A percentile compares a stretch with the other conserved stretches of the same genome.
phyloP scores from a whole-genome alignment of 1,139 yeast species.

The Candida albicans region DNA sequence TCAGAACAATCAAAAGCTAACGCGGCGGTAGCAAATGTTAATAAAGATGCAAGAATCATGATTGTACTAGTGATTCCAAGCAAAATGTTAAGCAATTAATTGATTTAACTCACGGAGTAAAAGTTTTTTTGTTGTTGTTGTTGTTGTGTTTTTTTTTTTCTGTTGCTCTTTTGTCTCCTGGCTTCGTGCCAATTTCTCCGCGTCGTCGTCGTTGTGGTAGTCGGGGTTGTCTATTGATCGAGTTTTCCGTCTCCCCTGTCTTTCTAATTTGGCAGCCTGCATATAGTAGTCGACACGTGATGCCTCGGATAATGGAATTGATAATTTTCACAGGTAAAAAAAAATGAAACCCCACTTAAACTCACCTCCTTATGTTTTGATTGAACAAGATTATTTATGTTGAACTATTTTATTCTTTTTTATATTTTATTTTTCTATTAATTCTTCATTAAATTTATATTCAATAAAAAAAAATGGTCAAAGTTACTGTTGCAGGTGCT shows the following conservation, averaged over 20 bases:
- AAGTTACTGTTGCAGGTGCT: slow-evolving; percentile 76
- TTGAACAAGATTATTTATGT: no score
- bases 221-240: no score
- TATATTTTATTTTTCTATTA: not conserved
- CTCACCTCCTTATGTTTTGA: not conserved
- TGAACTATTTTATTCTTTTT: not conserved
- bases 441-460: not conserved
- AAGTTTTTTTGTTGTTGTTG: not conserved
- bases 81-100: no score
- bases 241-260: no score
- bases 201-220: not conserved
- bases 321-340: not conserved
- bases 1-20: slow-evolving; percentile 47
- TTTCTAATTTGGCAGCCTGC: not conserved
- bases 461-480: slow-evolving; percentile 39
- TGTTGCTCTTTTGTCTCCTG: no score
- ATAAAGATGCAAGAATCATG: slow-evolving; percentile 4
- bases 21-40: slow-evolving; percentile 6
- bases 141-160: not conserved
- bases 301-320: not conserved
- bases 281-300: not conserved
- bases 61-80: no score
- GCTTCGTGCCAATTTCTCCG: not conserved
- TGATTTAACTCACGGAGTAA: not conserved
- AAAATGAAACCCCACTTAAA: not conserved